phyloP scores from a whole-genome alignment of 345 rosid species.

The Balakata baccata region DNA sequence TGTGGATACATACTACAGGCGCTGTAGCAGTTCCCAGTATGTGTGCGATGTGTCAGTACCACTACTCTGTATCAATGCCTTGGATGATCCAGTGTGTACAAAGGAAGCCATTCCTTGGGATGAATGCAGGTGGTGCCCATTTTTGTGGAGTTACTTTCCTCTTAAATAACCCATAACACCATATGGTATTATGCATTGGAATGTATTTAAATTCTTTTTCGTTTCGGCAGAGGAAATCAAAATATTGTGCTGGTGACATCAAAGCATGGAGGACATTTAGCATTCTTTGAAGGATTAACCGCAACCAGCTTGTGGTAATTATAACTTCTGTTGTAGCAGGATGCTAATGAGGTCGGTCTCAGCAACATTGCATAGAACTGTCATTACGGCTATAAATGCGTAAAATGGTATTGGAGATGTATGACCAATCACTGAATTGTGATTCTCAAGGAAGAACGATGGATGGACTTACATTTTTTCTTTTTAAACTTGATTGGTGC shows the following conservation, averaged over 20 bases:
- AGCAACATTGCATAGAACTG: neutral
- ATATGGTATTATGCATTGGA: constrained; percentile 5
- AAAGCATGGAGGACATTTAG: constrained; percentile 85
- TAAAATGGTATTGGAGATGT: neutral
- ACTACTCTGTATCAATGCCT: constrained; percentile 76
- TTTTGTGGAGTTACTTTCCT: neutral
- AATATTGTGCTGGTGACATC: constrained; percentile 71
- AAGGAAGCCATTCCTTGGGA: constrained; percentile 95
- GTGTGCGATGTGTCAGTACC: constrained; percentile 68
- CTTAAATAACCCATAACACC: neutral
- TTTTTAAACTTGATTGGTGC: neutral
- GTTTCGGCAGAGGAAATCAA: constrained; percentile 55
- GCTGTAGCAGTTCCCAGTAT: constrained; percentile 67
- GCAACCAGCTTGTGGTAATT: constrained; percentile 63
- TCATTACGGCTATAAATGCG: neutral
- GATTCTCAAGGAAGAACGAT: neutral
- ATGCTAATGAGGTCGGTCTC: neutral
- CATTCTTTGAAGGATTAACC: constrained; percentile 78
- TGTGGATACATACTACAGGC: constrained; percentile 78
- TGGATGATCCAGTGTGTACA: constrained; percentile 92
- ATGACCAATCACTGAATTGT: neutral
- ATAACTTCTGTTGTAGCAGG: constrained; percentile 9
- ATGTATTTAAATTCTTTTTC: neutral
- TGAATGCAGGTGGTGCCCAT: constrained; percentile 71
- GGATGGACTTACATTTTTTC: neutral